These are phyloP conservation scores for Leptographium flavum DNA, from an alignment of 2,329 filamentous ascomycete genomes.

Conservation along the genomic window DNA sequence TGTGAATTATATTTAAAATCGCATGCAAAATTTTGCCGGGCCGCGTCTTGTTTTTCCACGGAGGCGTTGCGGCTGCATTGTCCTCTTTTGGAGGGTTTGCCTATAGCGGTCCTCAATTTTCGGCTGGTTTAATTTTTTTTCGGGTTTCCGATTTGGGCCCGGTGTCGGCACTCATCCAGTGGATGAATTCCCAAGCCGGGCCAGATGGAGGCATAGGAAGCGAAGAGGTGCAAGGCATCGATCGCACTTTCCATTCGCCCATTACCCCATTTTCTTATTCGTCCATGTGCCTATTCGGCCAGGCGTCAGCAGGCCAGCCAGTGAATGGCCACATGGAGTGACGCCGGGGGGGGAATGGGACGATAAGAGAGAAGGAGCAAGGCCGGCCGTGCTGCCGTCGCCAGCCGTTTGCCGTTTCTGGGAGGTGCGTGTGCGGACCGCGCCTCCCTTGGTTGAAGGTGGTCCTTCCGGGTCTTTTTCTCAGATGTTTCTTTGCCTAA, in stretches of 20 bases:
- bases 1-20: neutral
- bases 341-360: neutral
- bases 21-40: neutral
- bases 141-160: too few relatives aligned
- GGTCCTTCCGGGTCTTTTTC: neutral
- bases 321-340: neutral
- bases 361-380: neutral
- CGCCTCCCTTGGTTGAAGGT: neutral
- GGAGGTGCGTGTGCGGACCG: neutral
- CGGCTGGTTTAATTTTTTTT: neutral
- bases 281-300: neutral
- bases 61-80: neutral
- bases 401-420: neutral
- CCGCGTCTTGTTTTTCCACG: neutral
- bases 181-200: neutral
- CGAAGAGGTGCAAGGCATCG: neutral
- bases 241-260: too few relatives aligned
- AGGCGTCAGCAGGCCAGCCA: neutral
- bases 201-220: neutral
- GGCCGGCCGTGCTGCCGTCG: neutral
- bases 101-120: neutral
- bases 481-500: too few relatives aligned
- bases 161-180: neutral
- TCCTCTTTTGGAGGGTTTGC: neutral
- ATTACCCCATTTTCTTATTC: neutral